Conservation (phyloP, 1,284 basidiomycete genomes). For the Blastosporella zonata region DNA sequence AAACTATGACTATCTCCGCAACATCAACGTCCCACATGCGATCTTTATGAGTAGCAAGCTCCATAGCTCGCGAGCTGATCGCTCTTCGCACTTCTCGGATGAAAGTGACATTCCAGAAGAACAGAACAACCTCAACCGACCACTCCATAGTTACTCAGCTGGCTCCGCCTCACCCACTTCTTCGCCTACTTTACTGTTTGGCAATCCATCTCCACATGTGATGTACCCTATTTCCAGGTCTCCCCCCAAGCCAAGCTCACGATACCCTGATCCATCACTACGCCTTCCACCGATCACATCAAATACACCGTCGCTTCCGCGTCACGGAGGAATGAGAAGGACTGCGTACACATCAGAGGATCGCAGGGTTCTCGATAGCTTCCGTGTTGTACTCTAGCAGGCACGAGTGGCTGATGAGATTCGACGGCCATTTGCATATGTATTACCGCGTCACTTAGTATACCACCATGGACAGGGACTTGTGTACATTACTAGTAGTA, state of each 20-base stretch:
- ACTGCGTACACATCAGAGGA: constrained; percentile 50
- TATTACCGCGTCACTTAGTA: constrained; percentile 7
- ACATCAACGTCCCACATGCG: constrained; percentile 58
- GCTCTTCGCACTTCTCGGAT: constrained; percentile 36
- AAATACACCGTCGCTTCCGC: constrained; percentile 27
- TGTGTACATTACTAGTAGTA: too few species aligned
- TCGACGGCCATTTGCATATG: constrained; percentile 1
- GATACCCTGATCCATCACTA: constrained; percentile 18
- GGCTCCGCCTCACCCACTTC: constrained; percentile 19
- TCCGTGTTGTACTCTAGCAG: constrained; percentile 49
- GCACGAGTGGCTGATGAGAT: constrained; percentile 2
- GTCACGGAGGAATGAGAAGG: constrained; percentile 24
- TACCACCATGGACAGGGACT: background rate
- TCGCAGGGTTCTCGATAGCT: constrained; percentile 50
- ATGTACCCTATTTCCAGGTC: constrained; percentile 24
- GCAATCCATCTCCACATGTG: constrained; percentile 21
- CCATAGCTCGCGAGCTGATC: constrained; percentile 42
- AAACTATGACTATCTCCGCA: constrained; percentile 65
- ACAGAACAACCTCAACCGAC: constrained; percentile 19
- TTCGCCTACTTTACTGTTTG: constrained; percentile 37
- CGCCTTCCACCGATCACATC: constrained; percentile 24
- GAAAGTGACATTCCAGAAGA: constrained; percentile 35
- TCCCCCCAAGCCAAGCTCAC: constrained; percentile 14
- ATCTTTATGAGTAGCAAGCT: constrained; percentile 66
- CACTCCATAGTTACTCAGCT: constrained; percentile 13